phyloP scores from a whole-genome alignment of 257 asterid species.

The Pogostemon cablin region DNA sequence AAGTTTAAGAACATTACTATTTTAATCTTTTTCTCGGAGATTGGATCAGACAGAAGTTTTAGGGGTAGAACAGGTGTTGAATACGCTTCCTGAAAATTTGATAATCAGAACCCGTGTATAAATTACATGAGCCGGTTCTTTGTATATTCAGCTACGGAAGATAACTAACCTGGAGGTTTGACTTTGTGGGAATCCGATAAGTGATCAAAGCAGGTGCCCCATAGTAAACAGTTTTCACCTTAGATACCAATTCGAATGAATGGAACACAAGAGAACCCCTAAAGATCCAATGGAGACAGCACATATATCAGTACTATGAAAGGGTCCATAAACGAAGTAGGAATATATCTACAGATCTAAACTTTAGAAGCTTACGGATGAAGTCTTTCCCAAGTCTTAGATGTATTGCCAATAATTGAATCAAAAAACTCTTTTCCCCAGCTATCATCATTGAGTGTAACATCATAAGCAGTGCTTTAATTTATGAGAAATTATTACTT shows the following conservation, averaged over 20 bases:
- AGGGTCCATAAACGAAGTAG: neutral
- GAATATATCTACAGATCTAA: neutral
- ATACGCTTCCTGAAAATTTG: slow-evolving; percentile 57
- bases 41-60: slow-evolving; percentile 48
- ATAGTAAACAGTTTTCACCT: slow-evolving; percentile 55
- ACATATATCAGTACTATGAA: slow-evolving; percentile 1
- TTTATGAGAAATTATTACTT: slow-evolving; percentile 18
- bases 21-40: slow-evolving; percentile 36
- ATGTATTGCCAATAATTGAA: slow-evolving; percentile 59
- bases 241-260: slow-evolving; percentile 64
- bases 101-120: neutral
- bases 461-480: slow-evolving; percentile 65
- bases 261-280: slow-evolving; percentile 72
- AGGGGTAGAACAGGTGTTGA: slow-evolving; percentile 65
- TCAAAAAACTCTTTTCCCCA: slow-evolving; percentile 61
- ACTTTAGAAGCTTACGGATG: slow-evolving; percentile 48
- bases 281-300: slow-evolving; percentile 26
- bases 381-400: slow-evolving; percentile 60
- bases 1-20: slow-evolving; percentile 44
- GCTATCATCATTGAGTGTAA: slow-evolving; percentile 57
- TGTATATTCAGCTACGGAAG: neutral
- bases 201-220: slow-evolving; percentile 66
- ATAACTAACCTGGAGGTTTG: slow-evolving; percentile 55
- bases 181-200: slow-evolving; percentile 51
- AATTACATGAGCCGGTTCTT: neutral